A percentile compares a stretch with the other conserved stretches of the same genome.
These are phyloP conservation scores for Kwoniella shandongensis DNA, from an alignment of 768 basidiomycete genomes.

Conservation along the genomic window DNA sequence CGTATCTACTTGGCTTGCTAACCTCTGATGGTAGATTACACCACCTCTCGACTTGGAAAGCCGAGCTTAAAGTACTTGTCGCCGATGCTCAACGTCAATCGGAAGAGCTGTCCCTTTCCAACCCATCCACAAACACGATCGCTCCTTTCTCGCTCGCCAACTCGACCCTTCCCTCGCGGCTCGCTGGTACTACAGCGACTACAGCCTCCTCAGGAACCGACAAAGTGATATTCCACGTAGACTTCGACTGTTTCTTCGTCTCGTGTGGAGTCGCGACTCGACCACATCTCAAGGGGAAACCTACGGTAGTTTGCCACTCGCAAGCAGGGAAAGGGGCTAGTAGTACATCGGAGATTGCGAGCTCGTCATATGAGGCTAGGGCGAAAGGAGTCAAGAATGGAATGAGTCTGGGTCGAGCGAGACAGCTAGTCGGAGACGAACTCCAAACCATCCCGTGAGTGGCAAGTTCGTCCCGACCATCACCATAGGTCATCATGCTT, in stretches of 20 bases:
- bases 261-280: conserved; percentile 79
- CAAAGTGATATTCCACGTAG: conserved; percentile 57
- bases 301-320: conserved; percentile 93
- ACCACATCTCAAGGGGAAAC: conserved; percentile 79
- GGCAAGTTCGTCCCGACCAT: not conserved
- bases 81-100: conserved; percentile 70
- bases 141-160: conserved; percentile 37
- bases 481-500: not conserved
- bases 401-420: conserved; percentile 64
- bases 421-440: conserved; percentile 42
- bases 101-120: conserved; percentile 38
- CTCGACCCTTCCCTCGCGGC: conserved; percentile 34
- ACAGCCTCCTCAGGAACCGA: conserved; percentile 53
- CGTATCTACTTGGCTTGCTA: not conserved
- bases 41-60: conserved; percentile 86
- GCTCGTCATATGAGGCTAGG: conserved; percentile 90
- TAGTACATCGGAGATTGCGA: conserved; percentile 87
- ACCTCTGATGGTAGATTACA: conserved; percentile 66
- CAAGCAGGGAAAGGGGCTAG: conserved; percentile 74
- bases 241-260: conserved; percentile 96
- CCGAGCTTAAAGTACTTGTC: conserved; percentile 78
- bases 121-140: conserved; percentile 24
- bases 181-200: not conserved
- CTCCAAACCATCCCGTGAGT: conserved; percentile 58
- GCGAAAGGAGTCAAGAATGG: conserved; percentile 85